A percentile compares a stretch with the other conserved stretches of the same genome.
Evolutionary conservation across 2,329 filamentous ascomycete species (phyloP).

Genomic region (Zalaria obscura): DNA sequence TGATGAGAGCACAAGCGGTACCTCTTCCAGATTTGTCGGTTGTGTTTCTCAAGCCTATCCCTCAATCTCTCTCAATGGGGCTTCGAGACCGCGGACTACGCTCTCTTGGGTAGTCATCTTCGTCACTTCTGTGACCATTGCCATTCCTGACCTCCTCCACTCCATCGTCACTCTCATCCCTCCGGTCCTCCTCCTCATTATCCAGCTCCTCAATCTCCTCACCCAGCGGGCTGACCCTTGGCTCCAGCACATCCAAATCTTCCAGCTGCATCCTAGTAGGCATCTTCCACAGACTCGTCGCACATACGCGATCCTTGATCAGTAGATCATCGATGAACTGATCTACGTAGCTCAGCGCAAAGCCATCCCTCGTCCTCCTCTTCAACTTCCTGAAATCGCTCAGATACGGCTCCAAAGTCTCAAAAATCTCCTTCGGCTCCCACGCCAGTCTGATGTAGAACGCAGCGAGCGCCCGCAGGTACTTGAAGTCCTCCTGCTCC

Average conservation of each 20-base stretch:
- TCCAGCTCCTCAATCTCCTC: constrained; percentile 59
- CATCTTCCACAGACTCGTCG: constrained; percentile 85
- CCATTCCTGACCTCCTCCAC: constrained; percentile 10
- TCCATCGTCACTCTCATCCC: constrained; percentile 14
- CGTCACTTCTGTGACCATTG: constrained; percentile 4
- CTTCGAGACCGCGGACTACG: background rate
- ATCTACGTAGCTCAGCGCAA: constrained; percentile 68
- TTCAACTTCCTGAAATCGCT: constrained; percentile 74
- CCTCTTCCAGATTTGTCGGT: no score
- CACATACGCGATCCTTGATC: constrained; percentile 78
- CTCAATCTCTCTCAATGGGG: background rate
- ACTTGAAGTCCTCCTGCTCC: constrained; percentile 55
- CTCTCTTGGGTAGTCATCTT: background rate
- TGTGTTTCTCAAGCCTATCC: no score
- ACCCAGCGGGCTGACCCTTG: constrained; percentile 68
- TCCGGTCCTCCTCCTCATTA: constrained; percentile 29
- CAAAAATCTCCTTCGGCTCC: constrained; percentile 66
- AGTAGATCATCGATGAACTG: constrained; percentile 88
- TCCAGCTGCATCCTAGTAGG: constrained; percentile 69
- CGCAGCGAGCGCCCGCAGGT: constrained; percentile 73
- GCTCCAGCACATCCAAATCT: constrained; percentile 77
- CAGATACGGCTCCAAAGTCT: constrained; percentile 66
- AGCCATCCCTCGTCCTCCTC: constrained; percentile 59
- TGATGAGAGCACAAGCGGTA: no score
- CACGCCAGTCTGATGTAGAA: constrained; percentile 92